Percentiles rank a stretch among this genome's conserved stretches.
Evolutionary conservation across 1,284 basidiomycete genomes (phyloP).

Genomic region (Tylopilus orsonianus): DNA sequence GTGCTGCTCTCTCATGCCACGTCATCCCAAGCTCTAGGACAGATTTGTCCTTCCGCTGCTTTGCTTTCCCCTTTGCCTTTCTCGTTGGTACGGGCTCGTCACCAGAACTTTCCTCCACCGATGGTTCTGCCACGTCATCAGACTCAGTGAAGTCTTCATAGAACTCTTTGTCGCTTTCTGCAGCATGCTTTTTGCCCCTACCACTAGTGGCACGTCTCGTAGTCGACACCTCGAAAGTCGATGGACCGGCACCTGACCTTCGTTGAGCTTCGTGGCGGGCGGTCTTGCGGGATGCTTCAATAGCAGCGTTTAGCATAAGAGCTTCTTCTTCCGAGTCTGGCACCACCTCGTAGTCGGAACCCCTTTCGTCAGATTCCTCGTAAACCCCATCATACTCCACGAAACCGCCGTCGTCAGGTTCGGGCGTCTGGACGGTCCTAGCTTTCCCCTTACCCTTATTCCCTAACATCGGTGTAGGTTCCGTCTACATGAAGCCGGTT

Average conservation of each 20-base stretch:
- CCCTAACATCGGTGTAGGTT: constrained; percentile 16
- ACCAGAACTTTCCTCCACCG: constrained; percentile 31
- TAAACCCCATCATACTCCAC: constrained; percentile 42
- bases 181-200: constrained; percentile 13
- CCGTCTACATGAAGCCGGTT: constrained; percentile 13
- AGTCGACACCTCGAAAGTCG: constrained; percentile 36
- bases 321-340: constrained; percentile 42
- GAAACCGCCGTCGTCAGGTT: constrained; percentile 33
- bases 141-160: constrained; percentile 24
- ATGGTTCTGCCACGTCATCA: constrained; percentile 30
- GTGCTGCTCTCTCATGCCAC: constrained; percentile 6
- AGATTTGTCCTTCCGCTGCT: constrained; percentile 31
- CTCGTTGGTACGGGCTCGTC: constrained; percentile 34
- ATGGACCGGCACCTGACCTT: constrained; percentile 43
- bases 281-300: constrained; percentile 52
- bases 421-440: constrained; percentile 30
- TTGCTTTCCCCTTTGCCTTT: constrained; percentile 33
- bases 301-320: constrained; percentile 56
- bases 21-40: constrained; percentile 27
- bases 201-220: constrained; percentile 41
- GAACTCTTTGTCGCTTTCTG: constrained; percentile 35
- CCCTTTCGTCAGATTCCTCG: constrained; percentile 55
- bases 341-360: constrained; percentile 52
- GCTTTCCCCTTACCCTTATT: constrained; percentile 44
- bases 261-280: constrained; percentile 37